Evolutionary conservation across 768 basidiomycete genomes (phyloP), one percentile per base, ranked within the genome.

Genomic region (Lactifluus subvellereus): DNA sequence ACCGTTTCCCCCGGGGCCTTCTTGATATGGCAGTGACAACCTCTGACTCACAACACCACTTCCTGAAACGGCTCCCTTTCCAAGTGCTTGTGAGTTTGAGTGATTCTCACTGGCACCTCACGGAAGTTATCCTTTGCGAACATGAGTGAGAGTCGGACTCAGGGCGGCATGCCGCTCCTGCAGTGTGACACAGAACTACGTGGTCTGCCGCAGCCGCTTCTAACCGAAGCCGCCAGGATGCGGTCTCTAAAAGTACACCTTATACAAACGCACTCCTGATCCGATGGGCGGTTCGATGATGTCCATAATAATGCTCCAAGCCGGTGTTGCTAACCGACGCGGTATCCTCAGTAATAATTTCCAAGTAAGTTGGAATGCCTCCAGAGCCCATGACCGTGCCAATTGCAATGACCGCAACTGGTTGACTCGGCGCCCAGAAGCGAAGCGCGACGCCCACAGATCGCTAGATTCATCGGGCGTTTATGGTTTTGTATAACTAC

Each of bases 361-460:
- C 2, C 20, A 11, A 22, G 6, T 8, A 30, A 18, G 43, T 27
- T 27, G 27, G 27, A 9, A 8, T 37, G 45, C n/a, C n/a, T 37
- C 7, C 18, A 35, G 22, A n/a, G 13, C n/a, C 30, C 47, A 27
- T 20, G 2, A 27, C 30, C 37, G 60, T 11, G 54, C 38, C 54
- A 50, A 50, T 22, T 42, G 14, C 58, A 47, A 64, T 33, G 58
- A 59, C 8, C 35, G 47, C 27, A 64, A 38, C 58, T 64, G 27
- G 53, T 64, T 50, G 62, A 64, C 62, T 64, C 54, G 62, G 56
- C 43, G 30, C 7, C 45, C 45, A 54, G 47, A 54, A 45, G 45
- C 18, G 27, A 13, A 20, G 57, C 57, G 35, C 38, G 43, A 45
- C 38, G 43, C 37, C 3, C 30, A n/a, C 37, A 20, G 62, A 63